Evolutionary conservation across 2,329 filamentous ascomycete species (phyloP).

Genomic region (Xylariomycetidae sp.): DNA sequence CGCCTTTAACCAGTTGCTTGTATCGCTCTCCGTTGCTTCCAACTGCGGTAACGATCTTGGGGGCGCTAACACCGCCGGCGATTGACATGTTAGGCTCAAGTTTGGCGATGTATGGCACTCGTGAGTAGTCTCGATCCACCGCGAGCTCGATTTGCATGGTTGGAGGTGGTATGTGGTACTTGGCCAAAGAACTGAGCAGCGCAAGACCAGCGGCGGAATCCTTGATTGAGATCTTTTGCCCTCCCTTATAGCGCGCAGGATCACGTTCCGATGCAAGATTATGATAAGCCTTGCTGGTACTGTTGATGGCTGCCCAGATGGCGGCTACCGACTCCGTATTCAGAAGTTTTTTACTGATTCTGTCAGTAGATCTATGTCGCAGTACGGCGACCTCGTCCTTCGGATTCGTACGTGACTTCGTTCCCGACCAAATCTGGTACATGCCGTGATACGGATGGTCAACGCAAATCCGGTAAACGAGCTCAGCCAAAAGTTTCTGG

Average conservation of each 20-base stretch:
- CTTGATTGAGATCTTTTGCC: slow-evolving; percentile 55
- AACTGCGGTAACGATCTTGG: slow-evolving; percentile 84
- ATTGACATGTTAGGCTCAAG: slow-evolving; percentile 77
- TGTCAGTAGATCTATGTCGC: slow-evolving; percentile 68
- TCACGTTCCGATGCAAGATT: slow-evolving; percentile 61
- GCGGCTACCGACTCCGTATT: slow-evolving; percentile 43
- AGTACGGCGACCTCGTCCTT: slow-evolving; percentile 72
- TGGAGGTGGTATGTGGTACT: slow-evolving; percentile 74
- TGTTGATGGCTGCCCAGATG: slow-evolving; percentile 69
- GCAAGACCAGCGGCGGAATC: slow-evolving; percentile 59
- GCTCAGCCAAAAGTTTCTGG: slow-evolving; percentile 65
- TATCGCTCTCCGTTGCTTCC: slow-evolving; percentile 74
- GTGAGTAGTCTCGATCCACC: slow-evolving; percentile 67
- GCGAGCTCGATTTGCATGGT: slow-evolving; percentile 81
- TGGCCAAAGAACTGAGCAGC: slow-evolving; percentile 59
- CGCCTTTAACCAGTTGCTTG: slow-evolving; percentile 91
- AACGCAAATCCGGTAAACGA: slow-evolving; percentile 79
- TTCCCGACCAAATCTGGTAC: slow-evolving; percentile 90
- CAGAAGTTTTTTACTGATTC: slow-evolving; percentile 58
- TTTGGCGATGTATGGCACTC: slow-evolving; percentile 67
- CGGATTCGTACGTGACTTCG: slow-evolving; percentile 61
- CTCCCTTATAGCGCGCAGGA: slow-evolving; percentile 61
- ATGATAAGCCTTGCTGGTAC: slow-evolving; percentile 65
- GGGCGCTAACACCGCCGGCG: slow-evolving; percentile 84
- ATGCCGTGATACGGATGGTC: slow-evolving; percentile 97